Evolutionary conservation across 2,329 filamentous ascomycete species (phyloP).

Genomic region (Sporothrix dimorphospora): DNA sequence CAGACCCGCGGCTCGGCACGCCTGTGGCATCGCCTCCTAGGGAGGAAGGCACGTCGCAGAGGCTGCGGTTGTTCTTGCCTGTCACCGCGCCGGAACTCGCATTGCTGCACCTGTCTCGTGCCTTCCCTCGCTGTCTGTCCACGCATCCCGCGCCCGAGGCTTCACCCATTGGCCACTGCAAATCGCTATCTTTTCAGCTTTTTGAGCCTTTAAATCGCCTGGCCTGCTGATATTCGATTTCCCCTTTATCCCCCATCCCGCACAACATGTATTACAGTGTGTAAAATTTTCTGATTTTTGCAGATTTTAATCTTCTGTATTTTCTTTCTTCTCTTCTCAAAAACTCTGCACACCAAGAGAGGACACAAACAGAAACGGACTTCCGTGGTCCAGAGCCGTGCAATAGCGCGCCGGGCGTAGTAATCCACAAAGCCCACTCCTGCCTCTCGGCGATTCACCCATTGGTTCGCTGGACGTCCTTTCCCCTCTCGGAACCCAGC

Average conservation of each 20-base stretch:
- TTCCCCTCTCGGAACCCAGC: conserved; percentile 21
- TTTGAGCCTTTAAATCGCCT: background rate
- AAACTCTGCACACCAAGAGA: background rate
- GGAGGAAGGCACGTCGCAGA: background rate
- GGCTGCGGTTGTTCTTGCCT: background rate
- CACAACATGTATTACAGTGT: background rate
- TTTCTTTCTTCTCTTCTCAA: too few species aligned
- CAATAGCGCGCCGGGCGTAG: background rate
- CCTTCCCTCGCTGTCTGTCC: background rate
- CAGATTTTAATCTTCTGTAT: background rate
- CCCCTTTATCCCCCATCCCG: conserved; percentile 5
- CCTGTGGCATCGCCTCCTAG: conserved; percentile 25
- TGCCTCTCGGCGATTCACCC: background rate
- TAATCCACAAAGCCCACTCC: conserved; percentile 15
- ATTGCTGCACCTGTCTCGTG: background rate
- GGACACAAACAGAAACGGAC: background rate
- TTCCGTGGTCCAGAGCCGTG: conserved; percentile 8
- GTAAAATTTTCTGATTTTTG: background rate
- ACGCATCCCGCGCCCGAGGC: background rate
- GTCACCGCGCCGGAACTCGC: background rate
- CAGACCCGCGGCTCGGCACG: conserved; percentile 33
- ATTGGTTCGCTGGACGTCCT: background rate
- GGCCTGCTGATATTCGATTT: background rate
- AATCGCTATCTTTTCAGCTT: conserved; percentile 16
- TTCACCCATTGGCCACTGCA: background rate